These are phyloP conservation scores for Malassezia slooffiae DNA, from an alignment of 1,284 basidiomycete species.

Conservation along the genomic window DNA sequence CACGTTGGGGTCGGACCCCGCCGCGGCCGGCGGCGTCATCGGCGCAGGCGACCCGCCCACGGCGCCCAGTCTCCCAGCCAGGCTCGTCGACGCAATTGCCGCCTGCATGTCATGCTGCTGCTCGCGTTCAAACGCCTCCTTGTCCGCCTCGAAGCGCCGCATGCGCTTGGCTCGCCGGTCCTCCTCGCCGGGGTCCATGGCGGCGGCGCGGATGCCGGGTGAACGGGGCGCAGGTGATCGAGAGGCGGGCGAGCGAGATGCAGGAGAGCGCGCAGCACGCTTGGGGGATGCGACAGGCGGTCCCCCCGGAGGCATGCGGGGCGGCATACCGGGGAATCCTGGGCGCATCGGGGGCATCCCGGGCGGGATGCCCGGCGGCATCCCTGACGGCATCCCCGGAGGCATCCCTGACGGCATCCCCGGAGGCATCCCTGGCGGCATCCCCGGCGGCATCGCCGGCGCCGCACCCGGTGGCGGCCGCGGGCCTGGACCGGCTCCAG, in stretches of 20 bases:
- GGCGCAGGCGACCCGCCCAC: constrained; percentile 2
- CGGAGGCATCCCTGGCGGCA: constrained; percentile 7
- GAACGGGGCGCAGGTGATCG: too few species aligned
- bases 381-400: too few species aligned
- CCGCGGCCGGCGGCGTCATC: constrained; percentile 13
- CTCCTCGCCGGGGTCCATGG: constrained; percentile 23
- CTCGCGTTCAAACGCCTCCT: constrained; percentile 25
- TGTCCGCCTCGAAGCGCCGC: constrained; percentile 39
- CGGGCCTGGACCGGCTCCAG: background rate
- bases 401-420: too few species aligned
- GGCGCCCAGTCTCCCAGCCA: constrained; percentile 24
- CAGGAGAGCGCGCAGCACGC: too few species aligned
- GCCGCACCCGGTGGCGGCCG: background rate
- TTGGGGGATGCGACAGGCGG: too few species aligned
- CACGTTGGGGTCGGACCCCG: constrained; percentile 54
- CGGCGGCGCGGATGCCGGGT: too few species aligned
- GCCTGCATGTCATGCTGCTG: constrained; percentile 24
- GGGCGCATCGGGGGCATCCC: too few species aligned
- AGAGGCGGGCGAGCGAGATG: too few species aligned
- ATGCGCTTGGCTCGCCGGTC: constrained; percentile 39
- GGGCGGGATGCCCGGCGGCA: too few species aligned
- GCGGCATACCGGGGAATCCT: too few species aligned
- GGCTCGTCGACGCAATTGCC: constrained; percentile 23
- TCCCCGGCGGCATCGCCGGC: background rate
- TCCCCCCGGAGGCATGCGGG: too few species aligned